Evolutionary conservation across 441 rosid genomes (phyloP), one percentile per base, ranked within the genome.

Genomic region (Pelargonium myrrhifolium): DNA sequence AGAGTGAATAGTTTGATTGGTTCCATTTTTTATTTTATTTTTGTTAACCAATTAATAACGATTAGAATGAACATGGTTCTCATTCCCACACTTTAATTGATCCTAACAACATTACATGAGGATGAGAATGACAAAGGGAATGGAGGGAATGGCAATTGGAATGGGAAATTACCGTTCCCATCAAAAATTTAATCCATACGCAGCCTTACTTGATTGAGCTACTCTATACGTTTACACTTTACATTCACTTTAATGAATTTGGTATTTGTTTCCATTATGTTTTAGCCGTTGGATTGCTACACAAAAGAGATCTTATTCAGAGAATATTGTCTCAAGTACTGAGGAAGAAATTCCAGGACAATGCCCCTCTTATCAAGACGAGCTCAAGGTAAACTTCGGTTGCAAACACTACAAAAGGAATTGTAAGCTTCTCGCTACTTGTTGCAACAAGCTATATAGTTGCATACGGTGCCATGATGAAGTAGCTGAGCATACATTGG

Each of bases 401-500:
- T 91, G 96, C 83, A 83, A 84, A 75, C 97, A 89, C 78, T 89
- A 89, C 75, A 87, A 80, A 74, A 87, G 89, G 77, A 87, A 76
- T 59, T 87, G 96, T 74, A 89, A 91, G 78, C 89, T 89, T 59
- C 60, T 85, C 43, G 76, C 83, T 42, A 61, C 83, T 20, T 91
- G 97, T 77, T 89, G 96, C 84, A 81, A 80, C 74, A 77, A 77
- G 73, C 85, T 91, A 64, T 85, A 78, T 70, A 71, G 89, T 7
- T 91, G 96, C 81, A 81, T 85, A 75, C 88, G 83, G 56, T 91
- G 97, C 82, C 96, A 91, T 62, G 89, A 91, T 73, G 97, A 91
- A 76, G 79, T 76, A 53, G 75, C 81, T 65, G 96, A 85, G 79
- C 97, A 91, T 78, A 64, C 70, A 49, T 51, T 82, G 65, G 88